phyloP scores from a whole-genome alignment of 2,329 filamentous ascomycete genomes.

The Ophioceras dolichostomum region DNA sequence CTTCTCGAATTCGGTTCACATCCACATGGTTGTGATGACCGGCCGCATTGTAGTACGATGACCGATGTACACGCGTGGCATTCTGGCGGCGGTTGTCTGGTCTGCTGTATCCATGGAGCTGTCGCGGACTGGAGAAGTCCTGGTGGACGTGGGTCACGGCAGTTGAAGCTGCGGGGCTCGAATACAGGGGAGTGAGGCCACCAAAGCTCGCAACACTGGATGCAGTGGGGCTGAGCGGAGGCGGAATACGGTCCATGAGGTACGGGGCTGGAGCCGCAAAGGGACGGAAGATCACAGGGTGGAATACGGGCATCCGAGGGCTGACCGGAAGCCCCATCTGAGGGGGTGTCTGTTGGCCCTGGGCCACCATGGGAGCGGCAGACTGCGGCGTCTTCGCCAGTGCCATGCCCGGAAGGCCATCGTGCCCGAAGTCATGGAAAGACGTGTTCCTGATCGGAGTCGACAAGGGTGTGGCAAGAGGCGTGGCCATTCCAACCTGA shows the following conservation, averaged over 20 bases:
- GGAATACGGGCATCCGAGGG: neutral
- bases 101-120: slow-evolving; percentile 19
- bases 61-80: slow-evolving; percentile 30
- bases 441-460: slow-evolving; percentile 2
- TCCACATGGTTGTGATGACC: slow-evolving; percentile 52
- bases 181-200: slow-evolving; percentile 1
- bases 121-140: slow-evolving; percentile 27
- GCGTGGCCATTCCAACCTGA: slow-evolving; percentile 7
- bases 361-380: slow-evolving; percentile 10
- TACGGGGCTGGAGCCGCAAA: neutral
- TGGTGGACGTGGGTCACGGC: slow-evolving; percentile 16
- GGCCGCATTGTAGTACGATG: slow-evolving; percentile 31
- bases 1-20: slow-evolving; percentile 45
- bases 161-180: neutral
- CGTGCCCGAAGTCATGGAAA: neutral
- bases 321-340: slow-evolving; percentile 12
- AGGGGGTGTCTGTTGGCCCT: slow-evolving; percentile 11
- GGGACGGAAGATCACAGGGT: slow-evolving; percentile 1
- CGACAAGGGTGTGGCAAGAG: slow-evolving; percentile 9
- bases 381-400: slow-evolving; percentile 6
- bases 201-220: neutral
- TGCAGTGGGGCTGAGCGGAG: neutral
- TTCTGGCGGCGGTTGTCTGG: slow-evolving; percentile 34
- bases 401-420: slow-evolving; percentile 1
- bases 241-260: slow-evolving; percentile 1